Evolutionary conservation across 129 eudicot genomes (phyloP).

Genomic region (Centaurea solstitialis): DNA sequence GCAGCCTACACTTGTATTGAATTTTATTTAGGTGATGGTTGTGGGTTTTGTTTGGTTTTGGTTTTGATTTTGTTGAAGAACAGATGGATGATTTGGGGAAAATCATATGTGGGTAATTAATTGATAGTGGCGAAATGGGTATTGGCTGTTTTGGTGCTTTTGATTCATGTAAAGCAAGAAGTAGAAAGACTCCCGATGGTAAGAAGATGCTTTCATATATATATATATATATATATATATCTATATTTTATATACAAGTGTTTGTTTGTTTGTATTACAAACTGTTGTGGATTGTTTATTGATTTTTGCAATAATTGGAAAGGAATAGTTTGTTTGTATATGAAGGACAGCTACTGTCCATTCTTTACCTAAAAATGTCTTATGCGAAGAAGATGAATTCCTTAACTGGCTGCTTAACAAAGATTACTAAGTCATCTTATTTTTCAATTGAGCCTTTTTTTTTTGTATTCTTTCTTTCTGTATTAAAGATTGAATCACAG

Average conservation of each 20-base stretch:
- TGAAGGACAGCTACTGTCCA: not conserved
- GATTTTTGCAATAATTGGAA: not conserved
- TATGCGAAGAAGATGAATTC: not conserved
- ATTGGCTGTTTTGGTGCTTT: slow-evolving; percentile 60
- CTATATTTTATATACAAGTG: not conserved
- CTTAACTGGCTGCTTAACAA: too few relatives aligned
- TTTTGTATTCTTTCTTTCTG: not conserved
- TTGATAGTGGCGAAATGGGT: slow-evolving; percentile 30
- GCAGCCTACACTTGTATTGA: slow-evolving; percentile 5
- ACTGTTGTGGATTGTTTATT: not conserved
- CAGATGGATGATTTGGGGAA: slow-evolving; percentile 10
- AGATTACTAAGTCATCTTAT: not conserved
- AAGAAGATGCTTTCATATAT: not conserved
- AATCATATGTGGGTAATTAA: slow-evolving; percentile 13
- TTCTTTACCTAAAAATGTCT: not conserved
- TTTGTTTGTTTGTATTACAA: slow-evolving; percentile 7
- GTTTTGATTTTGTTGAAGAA: too few relatives aligned
- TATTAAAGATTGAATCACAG: not conserved
- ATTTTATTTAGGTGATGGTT: not conserved
- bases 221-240: not conserved
- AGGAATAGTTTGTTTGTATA: not conserved
- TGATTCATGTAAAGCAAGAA: slow-evolving; percentile 46
- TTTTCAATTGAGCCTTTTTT: not conserved
- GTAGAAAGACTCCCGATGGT: slow-evolving; percentile 34
- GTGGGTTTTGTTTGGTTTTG: slow-evolving; percentile 14